These are phyloP conservation scores for Yueomyces sp. DNA, from an alignment of 1,139 yeast genomes.

Conservation along the genomic window DNA sequence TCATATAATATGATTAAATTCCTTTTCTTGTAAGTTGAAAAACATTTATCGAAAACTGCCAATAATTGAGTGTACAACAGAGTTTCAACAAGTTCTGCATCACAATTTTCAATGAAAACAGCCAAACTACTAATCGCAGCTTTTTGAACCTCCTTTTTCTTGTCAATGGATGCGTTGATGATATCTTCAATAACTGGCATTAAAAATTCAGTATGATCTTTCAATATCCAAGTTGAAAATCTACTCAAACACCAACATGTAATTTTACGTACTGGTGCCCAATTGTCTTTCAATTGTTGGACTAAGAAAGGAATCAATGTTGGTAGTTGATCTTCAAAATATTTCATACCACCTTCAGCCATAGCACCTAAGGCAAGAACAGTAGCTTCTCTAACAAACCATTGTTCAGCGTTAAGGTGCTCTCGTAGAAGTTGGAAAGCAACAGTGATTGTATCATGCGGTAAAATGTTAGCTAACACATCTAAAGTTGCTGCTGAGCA, in stretches of 20 bases:
- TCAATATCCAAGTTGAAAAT: slow-evolving; percentile 69
- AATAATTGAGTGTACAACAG: slow-evolving; percentile 52
- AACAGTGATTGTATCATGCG: slow-evolving; percentile 52
- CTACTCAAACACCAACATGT: slow-evolving; percentile 93
- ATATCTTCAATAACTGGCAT: slow-evolving; percentile 70
- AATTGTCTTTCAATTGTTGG: slow-evolving; percentile 59
- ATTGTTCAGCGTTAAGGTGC: slow-evolving; percentile 52
- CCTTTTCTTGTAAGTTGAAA: slow-evolving; percentile 65
- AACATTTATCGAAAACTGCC: slow-evolving; percentile 60
- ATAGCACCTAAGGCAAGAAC: slow-evolving; percentile 93
- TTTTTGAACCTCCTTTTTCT: slow-evolving; percentile 85
- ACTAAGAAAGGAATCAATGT: slow-evolving; percentile 75
- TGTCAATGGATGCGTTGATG: slow-evolving; percentile 62
- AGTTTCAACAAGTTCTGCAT: slow-evolving; percentile 40
- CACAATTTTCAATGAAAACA: slow-evolving; percentile 68
- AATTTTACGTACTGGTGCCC: slow-evolving; percentile 83
- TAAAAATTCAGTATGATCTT: slow-evolving; percentile 57
- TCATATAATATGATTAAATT: slow-evolving; percentile 76
- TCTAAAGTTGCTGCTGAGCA: slow-evolving; percentile 92
- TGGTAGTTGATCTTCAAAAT: slow-evolving; percentile 62
- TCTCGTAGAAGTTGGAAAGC: slow-evolving; percentile 69
- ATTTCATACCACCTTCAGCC: slow-evolving; percentile 74
- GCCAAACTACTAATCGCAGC: slow-evolving; percentile 86
- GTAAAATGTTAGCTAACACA: slow-evolving; percentile 55
- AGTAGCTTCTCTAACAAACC: slow-evolving; percentile 91